These are phyloP conservation scores for Pleomassaria siparia DNA, from an alignment of 2,329 filamentous ascomycete species.

Conservation along the genomic window DNA sequence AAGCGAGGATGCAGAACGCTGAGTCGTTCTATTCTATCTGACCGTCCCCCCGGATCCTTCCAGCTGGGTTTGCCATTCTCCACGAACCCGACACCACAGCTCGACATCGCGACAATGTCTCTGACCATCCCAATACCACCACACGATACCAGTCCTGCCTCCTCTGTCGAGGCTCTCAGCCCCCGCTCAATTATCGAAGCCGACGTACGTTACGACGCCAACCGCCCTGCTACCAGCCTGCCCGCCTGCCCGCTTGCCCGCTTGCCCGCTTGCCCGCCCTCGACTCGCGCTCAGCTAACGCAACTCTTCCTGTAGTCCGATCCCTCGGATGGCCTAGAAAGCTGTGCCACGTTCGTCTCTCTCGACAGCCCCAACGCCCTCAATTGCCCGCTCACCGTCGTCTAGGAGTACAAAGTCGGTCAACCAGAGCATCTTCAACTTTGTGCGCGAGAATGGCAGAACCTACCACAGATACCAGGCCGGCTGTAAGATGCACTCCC, in stretches of 20 bases:
- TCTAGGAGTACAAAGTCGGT: conserved; percentile 42
- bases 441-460: conserved; percentile 43
- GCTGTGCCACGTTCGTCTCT: conserved; percentile 36
- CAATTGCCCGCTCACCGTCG: conserved; percentile 18
- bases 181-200: conserved; percentile 27
- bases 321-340: conserved; percentile 31
- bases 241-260: no score
- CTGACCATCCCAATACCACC: conserved; percentile 21
- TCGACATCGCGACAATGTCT: conserved; percentile 19
- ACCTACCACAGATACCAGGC: conserved; percentile 45
- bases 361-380: conserved; percentile 1
- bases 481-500: conserved; percentile 35
- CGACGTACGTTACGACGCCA: conserved; percentile 22
- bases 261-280: neutral
- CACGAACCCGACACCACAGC: conserved; percentile 7
- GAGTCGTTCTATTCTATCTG: neutral
- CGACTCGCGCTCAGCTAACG: conserved; percentile 9
- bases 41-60: conserved; percentile 11
- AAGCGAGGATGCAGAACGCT: neutral
- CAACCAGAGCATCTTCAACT: conserved; percentile 43
- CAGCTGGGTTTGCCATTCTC: conserved; percentile 13
- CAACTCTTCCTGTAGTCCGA: conserved; percentile 28
- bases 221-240: no score
- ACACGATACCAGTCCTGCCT: conserved; percentile 21
- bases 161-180: conserved; percentile 23